A percentile compares a stretch with the other conserved stretches of the same genome.
Conservation (phyloP, 2,329 filamentous ascomycete genomes). For the Cladosporium sphaerospermum region DNA sequence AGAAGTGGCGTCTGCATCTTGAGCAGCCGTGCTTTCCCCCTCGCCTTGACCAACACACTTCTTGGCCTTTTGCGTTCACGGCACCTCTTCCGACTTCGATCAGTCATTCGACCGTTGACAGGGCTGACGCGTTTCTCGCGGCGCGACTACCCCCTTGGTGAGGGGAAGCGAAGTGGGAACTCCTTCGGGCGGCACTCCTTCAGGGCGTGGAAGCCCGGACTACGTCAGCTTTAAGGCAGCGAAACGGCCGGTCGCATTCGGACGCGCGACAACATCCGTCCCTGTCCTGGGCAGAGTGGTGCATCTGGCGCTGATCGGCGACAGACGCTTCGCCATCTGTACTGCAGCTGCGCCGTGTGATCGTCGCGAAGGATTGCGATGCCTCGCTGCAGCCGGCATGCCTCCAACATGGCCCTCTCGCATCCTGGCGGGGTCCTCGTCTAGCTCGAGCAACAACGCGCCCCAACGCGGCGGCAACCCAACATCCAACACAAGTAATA, state of each 20-base stretch:
- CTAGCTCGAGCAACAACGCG: constrained; percentile 8
- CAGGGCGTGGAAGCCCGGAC: not conserved
- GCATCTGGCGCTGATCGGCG: constrained; percentile 1
- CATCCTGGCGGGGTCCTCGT: constrained; percentile 21
- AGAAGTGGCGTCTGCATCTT: too few relatives aligned
- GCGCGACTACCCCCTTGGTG: constrained; percentile 1
- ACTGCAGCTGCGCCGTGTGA: not conserved
- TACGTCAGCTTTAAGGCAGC: constrained; percentile 6
- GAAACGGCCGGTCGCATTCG: not conserved
- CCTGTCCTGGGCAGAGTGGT: not conserved
- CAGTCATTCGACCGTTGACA: constrained; percentile 1
- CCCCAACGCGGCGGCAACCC: constrained; percentile 1
- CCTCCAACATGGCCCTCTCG: constrained; percentile 29
- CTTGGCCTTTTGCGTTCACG: too few relatives aligned
- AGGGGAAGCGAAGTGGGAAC: not conserved
- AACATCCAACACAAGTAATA: constrained; percentile 11
- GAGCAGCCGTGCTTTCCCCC: not conserved
- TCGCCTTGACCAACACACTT: not conserved
- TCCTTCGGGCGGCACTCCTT: constrained; percentile 6
- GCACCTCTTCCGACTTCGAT: not conserved
- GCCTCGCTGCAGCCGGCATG: constrained; percentile 19
- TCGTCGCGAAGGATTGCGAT: constrained; percentile 8
- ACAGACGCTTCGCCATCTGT: not conserved
- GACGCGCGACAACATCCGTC: not conserved
- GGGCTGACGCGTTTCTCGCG: constrained; percentile 7